phyloP scores from a whole-genome alignment of 164 flowering plant species.

The Berberis thunbergii region DNA sequence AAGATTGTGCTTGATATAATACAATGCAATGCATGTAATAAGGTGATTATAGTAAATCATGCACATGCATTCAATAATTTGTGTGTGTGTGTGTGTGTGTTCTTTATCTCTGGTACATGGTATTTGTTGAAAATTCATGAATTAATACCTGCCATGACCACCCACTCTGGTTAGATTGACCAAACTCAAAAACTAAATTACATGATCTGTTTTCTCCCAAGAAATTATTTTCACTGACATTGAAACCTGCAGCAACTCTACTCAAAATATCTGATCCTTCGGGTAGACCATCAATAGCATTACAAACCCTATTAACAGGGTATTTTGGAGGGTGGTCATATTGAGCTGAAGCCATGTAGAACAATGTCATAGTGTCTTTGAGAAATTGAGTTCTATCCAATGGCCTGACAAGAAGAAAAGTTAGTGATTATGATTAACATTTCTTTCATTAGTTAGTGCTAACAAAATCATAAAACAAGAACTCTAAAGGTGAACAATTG shows the following conservation, averaged over 20 bases:
- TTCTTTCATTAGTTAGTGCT: too few relatives aligned
- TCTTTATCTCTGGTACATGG: too few relatives aligned
- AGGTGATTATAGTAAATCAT: too few relatives aligned
- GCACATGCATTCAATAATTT: too few relatives aligned
- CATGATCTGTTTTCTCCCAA: constrained; percentile 1
- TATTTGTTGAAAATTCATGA: too few relatives aligned
- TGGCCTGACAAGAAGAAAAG: not conserved
- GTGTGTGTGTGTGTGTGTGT: too few relatives aligned
- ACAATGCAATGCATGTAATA: too few relatives aligned
- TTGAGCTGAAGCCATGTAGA: constrained; percentile 23
- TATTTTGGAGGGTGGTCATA: constrained; percentile 21
- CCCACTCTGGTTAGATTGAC: not conserved
- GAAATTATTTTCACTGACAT: not conserved
- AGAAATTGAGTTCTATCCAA: constrained; percentile 17
- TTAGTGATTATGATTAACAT: too few relatives aligned
- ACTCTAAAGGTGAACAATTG: too few relatives aligned
- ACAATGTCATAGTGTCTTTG: constrained; percentile 11
- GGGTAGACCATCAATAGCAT: constrained; percentile 27
- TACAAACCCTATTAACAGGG: constrained; percentile 21
- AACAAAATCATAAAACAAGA: not conserved
- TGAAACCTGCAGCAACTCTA: constrained; percentile 13
- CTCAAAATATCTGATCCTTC: constrained; percentile 22
- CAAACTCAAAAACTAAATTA: not conserved
- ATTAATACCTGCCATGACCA: constrained; percentile 6
- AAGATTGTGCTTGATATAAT: too few relatives aligned